Evolutionary conservation across 2,329 filamentous ascomycete genomes (phyloP).

Genomic region (Diaporthe caulivora): DNA sequence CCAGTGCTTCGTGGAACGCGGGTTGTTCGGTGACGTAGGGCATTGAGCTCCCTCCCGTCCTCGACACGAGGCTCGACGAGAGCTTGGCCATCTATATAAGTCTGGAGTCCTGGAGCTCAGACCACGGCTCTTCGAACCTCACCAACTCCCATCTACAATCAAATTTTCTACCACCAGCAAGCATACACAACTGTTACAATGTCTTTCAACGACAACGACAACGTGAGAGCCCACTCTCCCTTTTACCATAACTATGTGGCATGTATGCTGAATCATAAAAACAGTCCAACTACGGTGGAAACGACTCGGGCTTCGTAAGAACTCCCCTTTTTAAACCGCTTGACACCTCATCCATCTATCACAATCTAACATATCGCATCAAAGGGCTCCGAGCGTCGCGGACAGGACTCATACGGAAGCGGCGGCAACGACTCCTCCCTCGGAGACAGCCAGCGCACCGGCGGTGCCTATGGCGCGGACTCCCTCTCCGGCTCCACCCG

Average conservation of each 20-base stretch:
- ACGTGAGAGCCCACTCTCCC: slow-evolving; percentile 46
- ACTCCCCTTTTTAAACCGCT: slow-evolving; percentile 19
- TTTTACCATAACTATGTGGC: neutral
- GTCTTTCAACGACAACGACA: slow-evolving; percentile 61
- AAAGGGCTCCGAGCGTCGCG: slow-evolving; percentile 42
- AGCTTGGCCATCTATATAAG: slow-evolving; percentile 19
- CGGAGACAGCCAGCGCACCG: slow-evolving; percentile 42
- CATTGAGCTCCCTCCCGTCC: neutral
- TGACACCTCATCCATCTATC: neutral
- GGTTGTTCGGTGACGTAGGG: slow-evolving; percentile 31
- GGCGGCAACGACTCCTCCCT: slow-evolving; percentile 46
- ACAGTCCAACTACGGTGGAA: slow-evolving; percentile 44
- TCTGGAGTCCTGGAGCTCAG: neutral
- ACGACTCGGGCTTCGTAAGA: slow-evolving; percentile 41
- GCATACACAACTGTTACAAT: slow-evolving; percentile 48
- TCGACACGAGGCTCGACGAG: neutral
- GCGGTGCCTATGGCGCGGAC: slow-evolving; percentile 41
- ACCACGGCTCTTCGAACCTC: accelerated
- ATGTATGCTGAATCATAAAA: slow-evolving; percentile 43
- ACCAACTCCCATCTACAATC: neutral
- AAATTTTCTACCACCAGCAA: neutral
- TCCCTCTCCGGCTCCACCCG: slow-evolving; percentile 40
- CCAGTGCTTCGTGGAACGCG: neutral
- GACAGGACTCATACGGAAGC: slow-evolving; percentile 40
- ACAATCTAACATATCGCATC: neutral